Evolutionary conservation across 2,329 filamentous ascomycete species (phyloP), one percentile per base, ranked within the genome.

Genomic region (Escovopsis sp.): DNA sequence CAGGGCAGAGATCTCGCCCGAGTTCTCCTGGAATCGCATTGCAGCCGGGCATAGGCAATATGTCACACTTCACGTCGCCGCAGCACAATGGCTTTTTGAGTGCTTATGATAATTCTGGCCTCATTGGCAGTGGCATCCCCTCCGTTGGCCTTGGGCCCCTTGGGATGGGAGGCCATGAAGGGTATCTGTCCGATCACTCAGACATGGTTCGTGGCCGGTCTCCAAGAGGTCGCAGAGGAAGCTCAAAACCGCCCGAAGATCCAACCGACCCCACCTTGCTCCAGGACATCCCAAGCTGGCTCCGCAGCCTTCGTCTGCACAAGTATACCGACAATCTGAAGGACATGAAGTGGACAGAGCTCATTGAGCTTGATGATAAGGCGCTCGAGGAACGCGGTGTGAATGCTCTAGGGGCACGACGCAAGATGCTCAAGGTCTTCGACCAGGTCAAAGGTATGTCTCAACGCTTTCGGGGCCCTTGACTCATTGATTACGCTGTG

Each of bases 401-500:
- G 30, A 95, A 94, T 60, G 91, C 91, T 42, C 74, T 96, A 44
- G 91, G 91, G 53, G 91, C 91, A 15, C 74, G 91, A 52, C 83
- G 89, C 59, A 98, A 98, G 75, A 93, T 98, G 85, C 69, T 98
- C 47, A 98, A 98, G 77, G 91, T 96, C 44, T 96, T 96, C 64
- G 91, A 96, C 55, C 88, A 95, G 68, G 89, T 96, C 56, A 86
- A 79, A 64, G 83, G 77, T 79, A 65, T 49, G 65, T 53, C 9
- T 32, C 26, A 15, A 15, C 15, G 23, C 23, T 23, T 23, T 23
- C 4, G 23, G 23, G 23, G 23, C 23, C 23, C 23, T 23, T 23
- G 23, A 6, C 23, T 23, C 23, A 23, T 23, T 23, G 23, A 23
- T 23, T 6, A 4, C 23, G 23, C 23, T 6, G 23, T 23, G 23